phyloP scores from a whole-genome alignment of 495 filamentous ascomycete genomes.

The Hypoxylon intermedium region DNA sequence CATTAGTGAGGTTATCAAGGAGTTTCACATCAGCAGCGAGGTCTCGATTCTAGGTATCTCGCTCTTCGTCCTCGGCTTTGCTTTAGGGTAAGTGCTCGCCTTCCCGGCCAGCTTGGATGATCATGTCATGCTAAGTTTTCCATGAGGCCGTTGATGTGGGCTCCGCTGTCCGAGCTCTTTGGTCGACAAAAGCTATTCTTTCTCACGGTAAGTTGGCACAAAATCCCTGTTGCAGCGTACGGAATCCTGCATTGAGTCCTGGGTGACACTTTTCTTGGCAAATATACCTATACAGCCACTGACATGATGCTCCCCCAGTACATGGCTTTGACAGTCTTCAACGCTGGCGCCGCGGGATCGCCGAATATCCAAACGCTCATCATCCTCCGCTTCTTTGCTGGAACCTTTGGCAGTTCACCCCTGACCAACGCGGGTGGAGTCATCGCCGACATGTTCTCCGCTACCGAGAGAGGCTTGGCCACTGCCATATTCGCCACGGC shows the following conservation, averaged over 20 bases:
- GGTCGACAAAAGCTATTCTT: conserved; percentile 76
- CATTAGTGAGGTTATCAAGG: conserved; percentile 62
- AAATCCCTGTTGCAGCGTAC: neutral
- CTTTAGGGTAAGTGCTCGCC: conserved; percentile 63
- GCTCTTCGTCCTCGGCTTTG: conserved; percentile 78
- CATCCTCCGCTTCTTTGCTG: conserved; percentile 79
- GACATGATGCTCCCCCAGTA: conserved; percentile 6
- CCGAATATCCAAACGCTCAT: conserved; percentile 70
- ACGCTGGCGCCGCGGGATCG: conserved; percentile 66
- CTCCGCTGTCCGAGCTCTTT: conserved; percentile 66
- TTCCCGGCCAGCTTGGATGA: conserved; percentile 63
- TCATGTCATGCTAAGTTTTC: neutral
- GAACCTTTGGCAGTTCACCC: conserved; percentile 77
- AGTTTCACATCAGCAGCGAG: conserved; percentile 67
- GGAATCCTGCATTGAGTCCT: neutral
- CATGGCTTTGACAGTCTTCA: conserved; percentile 70
- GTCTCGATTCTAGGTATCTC: conserved; percentile 73
- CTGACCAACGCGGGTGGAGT: conserved; percentile 77
- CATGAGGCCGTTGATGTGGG: conserved; percentile 31
- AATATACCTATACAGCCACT: neutral
- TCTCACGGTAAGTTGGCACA: conserved; percentile 49
- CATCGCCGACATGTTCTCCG: conserved; percentile 76
- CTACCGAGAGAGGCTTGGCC: conserved; percentile 68
- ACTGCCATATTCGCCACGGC: conserved; percentile 69
- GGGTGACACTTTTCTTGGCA: neutral